Base-by-base conservation (phyloP, 208 protist genomes). In the Balamuthia mandrillaris region DNA sequence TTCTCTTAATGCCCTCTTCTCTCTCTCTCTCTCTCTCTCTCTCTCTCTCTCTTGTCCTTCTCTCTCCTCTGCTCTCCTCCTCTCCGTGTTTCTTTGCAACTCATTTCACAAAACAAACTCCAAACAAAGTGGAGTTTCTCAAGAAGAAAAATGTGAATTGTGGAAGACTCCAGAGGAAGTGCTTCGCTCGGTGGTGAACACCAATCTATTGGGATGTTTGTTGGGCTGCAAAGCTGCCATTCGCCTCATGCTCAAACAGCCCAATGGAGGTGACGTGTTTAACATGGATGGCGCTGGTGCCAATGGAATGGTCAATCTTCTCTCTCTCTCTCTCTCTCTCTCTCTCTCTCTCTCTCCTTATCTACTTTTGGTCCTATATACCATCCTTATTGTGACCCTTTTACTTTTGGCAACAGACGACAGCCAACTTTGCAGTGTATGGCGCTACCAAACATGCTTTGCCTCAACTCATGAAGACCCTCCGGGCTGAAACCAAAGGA, bases 391-490 rank as follows among this genome's bases (percentile, higher is more conserved):
- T n/a, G n/a, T n/a, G 14, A 52, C 47, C 10, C 21, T 6, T 29
- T 24, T 21, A 29, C 33, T 3, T 39, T 3, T 3, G 4, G 31
- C 7, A 10, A 68, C 61, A 72, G 61, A 7, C 61, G 37, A 72
- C 61, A 27, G 37, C 61, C 29, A 72, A 72, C 61, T 72, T 72
- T 72, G 61, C 61, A 2, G 33, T 44, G 61, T 72, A 72, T 39
- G 61, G 61, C 6, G 61, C 61, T 3, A 72, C 61, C 16, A 72
- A 72, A 39, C 37, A 33, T 21, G 61, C 61, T 9, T 27, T 72
- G 4, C 61, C 61, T 33, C 61, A 72, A 27, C 61, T 72, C 37
- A 72, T 72, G 61, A 72, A 72, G 61, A 49, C 61, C n/a, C 61
- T 72, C 18, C 37, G 41, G 37, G 47, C 41, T 33, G 61, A 72